These are phyloP conservation scores for Rhytidhysteron rufulum DNA, from an alignment of 2,329 filamentous ascomycete genomes.

Conservation along the genomic window DNA sequence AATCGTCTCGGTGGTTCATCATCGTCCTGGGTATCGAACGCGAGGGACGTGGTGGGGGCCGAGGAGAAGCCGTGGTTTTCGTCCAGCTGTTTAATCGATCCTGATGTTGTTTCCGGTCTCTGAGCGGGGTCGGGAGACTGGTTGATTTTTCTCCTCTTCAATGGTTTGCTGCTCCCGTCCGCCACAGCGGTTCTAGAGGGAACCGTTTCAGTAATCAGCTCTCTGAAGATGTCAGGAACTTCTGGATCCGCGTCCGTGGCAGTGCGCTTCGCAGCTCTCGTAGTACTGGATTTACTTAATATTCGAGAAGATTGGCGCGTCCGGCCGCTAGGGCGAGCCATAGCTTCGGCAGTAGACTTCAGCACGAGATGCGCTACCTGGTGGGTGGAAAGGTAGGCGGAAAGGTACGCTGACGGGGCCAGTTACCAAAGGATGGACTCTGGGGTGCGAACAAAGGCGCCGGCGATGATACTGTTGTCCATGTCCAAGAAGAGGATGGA, in stretches of 20 bases:
- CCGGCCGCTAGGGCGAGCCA: too few relatives aligned
- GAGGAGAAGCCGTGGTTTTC: not conserved
- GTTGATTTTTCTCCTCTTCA: conserved; percentile 31
- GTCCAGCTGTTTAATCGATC: not conserved
- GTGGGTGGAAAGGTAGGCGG: too few relatives aligned
- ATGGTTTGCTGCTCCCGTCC: conserved; percentile 30
- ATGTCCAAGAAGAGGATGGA: too few relatives aligned
- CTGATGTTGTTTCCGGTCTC: not conserved
- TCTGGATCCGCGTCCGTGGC: conserved; percentile 18
- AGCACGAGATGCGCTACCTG: too few relatives aligned
- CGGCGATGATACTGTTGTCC: too few relatives aligned
- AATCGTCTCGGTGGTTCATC: conserved; percentile 24
- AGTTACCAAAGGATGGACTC: too few relatives aligned
- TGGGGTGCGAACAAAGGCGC: too few relatives aligned
- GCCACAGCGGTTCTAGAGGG: conserved; percentile 24
- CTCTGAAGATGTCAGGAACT: conserved; percentile 43
- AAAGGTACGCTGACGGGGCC: too few relatives aligned
- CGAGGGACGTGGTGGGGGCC: not conserved
- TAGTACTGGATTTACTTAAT: too few relatives aligned
- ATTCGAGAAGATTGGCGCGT: too few relatives aligned
- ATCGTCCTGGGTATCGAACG: conserved; percentile 9
- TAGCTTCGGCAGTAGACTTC: too few relatives aligned
- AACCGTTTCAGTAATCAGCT: conserved; percentile 43
- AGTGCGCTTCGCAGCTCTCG: conserved; percentile 14
- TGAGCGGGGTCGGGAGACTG: not conserved